These are phyloP conservation scores for Pseudocercospora eumusae DNA, from an alignment of 2,329 filamentous ascomycete genomes.

Conservation along the genomic window DNA sequence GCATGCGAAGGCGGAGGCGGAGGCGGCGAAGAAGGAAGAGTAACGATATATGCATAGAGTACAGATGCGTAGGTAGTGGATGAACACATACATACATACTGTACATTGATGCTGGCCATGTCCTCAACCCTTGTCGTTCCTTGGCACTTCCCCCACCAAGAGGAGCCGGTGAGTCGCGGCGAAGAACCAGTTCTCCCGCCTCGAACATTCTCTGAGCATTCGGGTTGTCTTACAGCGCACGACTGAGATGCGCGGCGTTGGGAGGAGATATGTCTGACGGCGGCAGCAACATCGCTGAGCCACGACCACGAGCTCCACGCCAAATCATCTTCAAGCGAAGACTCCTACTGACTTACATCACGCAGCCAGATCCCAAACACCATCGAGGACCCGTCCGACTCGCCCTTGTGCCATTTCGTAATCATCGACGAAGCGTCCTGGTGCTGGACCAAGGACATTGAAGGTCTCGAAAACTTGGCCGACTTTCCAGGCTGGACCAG, in stretches of 20 bases:
- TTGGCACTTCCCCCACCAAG: not conserved
- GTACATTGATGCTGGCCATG: no score
- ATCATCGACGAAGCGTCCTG: not conserved
- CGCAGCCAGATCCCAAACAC: not conserved
- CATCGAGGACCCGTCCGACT: not conserved
- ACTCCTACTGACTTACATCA: not conserved
- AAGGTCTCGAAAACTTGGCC: conserved; percentile 52
- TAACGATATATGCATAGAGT: not conserved
- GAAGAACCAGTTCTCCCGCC: not conserved
- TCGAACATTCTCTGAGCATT: not conserved
- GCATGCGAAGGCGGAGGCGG: conserved; percentile 15
- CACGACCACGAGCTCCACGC: not conserved
- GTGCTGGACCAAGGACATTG: conserved; percentile 56
- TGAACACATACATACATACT: not conserved
- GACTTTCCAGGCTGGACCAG: conserved; percentile 46
- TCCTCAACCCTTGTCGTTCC: not conserved
- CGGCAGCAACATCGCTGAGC: not conserved
- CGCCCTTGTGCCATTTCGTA: not conserved
- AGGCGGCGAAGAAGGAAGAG: not conserved
- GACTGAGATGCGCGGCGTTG: not conserved
- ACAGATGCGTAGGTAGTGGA: not conserved
- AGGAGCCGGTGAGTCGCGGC: no score
- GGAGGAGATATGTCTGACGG: not conserved
- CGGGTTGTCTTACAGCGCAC: no score
- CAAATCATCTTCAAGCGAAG: not conserved